phyloP scores from a whole-genome alignment of 2,329 filamentous ascomycete genomes.

The Colletotrichum noveboracense region DNA sequence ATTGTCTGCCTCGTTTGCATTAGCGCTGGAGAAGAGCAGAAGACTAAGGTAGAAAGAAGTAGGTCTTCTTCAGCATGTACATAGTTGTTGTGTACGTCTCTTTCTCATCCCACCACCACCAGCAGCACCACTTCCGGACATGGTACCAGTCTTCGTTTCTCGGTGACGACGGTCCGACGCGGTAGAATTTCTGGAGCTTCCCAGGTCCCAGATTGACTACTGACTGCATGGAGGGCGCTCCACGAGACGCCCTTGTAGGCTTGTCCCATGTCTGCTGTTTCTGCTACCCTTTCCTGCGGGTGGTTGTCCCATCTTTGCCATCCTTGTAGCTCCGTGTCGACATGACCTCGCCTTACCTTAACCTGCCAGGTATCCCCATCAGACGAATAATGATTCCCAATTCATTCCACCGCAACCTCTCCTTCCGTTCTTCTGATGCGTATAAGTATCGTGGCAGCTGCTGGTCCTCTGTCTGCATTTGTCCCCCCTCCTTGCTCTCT shows the following conservation, averaged over 20 bases:
- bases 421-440: not conserved
- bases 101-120: not conserved
- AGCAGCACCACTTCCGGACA: conserved; percentile 16
- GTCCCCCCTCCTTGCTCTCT: not conserved
- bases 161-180: conserved; percentile 60
- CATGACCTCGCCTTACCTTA: conserved; percentile 7
- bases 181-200: conserved; percentile 43
- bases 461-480: not conserved
- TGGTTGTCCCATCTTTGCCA: conserved; percentile 11
- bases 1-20: not conserved
- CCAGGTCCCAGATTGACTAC: conserved; percentile 22
- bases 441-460: conserved; percentile 18
- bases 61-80: not conserved
- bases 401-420: not conserved
- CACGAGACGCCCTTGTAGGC: conserved; percentile 21
- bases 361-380: not conserved
- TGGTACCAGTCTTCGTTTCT: conserved; percentile 40
- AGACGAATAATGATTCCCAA: not conserved
- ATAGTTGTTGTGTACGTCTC: not conserved
- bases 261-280: not conserved
- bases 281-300: not conserved
- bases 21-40: not conserved
- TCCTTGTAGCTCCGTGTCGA: not conserved
- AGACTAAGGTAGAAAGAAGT: not conserved
- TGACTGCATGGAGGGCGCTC: conserved; percentile 3